These are phyloP conservation scores for Solanum chacoense DNA, from an alignment of 305 asterid species.

Conservation along the genomic window DNA sequence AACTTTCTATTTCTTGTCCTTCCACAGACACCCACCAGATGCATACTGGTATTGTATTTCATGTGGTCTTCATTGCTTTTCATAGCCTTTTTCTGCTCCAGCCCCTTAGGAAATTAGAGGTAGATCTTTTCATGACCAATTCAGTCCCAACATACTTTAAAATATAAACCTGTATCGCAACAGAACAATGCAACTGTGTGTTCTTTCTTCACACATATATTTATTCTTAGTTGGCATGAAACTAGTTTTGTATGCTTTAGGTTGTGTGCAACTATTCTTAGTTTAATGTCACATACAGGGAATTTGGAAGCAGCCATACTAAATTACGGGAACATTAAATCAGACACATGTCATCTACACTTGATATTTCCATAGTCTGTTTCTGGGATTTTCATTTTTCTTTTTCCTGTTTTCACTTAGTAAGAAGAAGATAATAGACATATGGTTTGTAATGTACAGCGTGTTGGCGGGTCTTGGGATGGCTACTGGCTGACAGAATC, in stretches of 20 bases:
- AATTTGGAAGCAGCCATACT: background rate
- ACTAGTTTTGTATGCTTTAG: background rate
- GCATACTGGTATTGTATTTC: background rate
- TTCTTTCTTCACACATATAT: background rate
- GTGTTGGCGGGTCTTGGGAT: slow-evolving; percentile 95
- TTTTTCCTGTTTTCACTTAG: background rate
- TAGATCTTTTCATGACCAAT: background rate
- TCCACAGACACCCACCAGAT: background rate
- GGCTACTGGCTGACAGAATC: slow-evolving; percentile 97
- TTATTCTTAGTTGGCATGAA: background rate
- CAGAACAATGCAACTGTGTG: background rate
- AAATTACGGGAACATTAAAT: background rate
- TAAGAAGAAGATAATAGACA: background rate
- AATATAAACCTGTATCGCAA: background rate
- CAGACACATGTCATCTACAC: background rate
- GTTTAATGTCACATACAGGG: background rate
- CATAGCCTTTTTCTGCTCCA: background rate
- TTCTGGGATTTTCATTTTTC: background rate
- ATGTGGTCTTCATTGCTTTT: background rate
- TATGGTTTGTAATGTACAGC: slow-evolving; percentile 25
- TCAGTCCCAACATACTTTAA: background rate
- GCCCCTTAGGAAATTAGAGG: background rate
- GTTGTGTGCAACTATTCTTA: background rate
- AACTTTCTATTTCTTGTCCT: background rate
- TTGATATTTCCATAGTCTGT: background rate